phyloP scores from a whole-genome alignment of 441 rosid genomes.

The Populus hybrid region DNA sequence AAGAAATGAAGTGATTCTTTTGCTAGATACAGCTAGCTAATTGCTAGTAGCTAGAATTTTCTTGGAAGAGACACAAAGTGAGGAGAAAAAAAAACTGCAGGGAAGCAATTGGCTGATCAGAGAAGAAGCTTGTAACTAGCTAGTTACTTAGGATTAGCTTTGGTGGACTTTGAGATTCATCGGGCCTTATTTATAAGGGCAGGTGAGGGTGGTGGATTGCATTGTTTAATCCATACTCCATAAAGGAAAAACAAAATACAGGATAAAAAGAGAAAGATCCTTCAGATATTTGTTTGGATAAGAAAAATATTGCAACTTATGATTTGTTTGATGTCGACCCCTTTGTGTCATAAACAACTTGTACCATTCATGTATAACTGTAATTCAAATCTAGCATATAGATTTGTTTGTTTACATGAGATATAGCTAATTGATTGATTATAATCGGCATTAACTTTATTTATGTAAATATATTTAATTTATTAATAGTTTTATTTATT shows the following conservation, averaged over 20 bases:
- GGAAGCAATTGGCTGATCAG: too few species aligned
- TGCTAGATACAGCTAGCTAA: constrained; percentile 3
- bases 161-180: constrained; percentile 41
- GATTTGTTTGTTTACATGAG: neutral
- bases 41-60: neutral
- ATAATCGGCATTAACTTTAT: too few species aligned
- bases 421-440: too few species aligned
- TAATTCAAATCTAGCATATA: constrained; percentile 12
- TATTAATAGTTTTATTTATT: too few species aligned
- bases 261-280: constrained; percentile 33
- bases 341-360: constrained; percentile 30
- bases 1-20: neutral
- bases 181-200: constrained; percentile 62
- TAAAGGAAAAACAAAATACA: constrained; percentile 6
- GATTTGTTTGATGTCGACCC: constrained; percentile 46
- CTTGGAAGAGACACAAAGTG: neutral
- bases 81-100: neutral
- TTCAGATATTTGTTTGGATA: constrained; percentile 59
- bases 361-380: constrained; percentile 13
- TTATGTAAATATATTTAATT: too few species aligned
- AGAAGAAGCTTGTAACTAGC: constrained; percentile 5
- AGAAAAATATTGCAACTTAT: constrained; percentile 34
- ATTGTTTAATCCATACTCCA: constrained; percentile 23
- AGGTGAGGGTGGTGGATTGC: constrained; percentile 31
- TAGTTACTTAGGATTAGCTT: constrained; percentile 26